These are phyloP conservation scores for Dactylonectria estremocensis DNA, from an alignment of 2,329 filamentous ascomycete species.

Conservation along the genomic window DNA sequence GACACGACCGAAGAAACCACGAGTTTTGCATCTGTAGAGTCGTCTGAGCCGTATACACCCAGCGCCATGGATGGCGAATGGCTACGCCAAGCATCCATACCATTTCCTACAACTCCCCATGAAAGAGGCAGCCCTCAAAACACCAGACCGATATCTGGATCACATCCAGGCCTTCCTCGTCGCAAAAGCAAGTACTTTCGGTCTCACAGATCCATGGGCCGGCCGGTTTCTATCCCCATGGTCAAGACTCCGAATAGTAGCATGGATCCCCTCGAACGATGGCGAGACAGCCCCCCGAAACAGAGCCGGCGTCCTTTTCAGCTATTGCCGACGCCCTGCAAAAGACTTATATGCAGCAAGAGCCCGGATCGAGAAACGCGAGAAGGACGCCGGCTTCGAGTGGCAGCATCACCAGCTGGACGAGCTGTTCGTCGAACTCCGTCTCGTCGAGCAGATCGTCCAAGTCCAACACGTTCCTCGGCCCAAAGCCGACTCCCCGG, in stretches of 20 bases:
- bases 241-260: background rate
- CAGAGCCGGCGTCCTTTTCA: slow-evolving; percentile 11
- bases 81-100: background rate
- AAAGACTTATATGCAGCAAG: background rate
- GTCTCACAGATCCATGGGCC: background rate
- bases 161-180: background rate
- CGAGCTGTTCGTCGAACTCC: background rate
- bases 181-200: slow-evolving; percentile 8
- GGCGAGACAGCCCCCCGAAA: slow-evolving; percentile 21
- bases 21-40: background rate
- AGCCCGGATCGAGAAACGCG: background rate
- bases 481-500: background rate
- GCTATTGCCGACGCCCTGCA: slow-evolving; percentile 17
- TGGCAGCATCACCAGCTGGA: slow-evolving; percentile 1
- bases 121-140: background rate
- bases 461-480: background rate
- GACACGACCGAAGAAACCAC: background rate
- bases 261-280: slow-evolving; percentile 20
- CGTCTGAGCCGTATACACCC: background rate
- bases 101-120: background rate
- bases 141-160: background rate
- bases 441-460: slow-evolving; percentile 4
- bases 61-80: background rate
- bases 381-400: background rate
- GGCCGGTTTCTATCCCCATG: background rate